Evolutionary conservation across 2,329 filamentous ascomycete species (phyloP), one percentile per base, ranked within the genome.

Genomic region (Aureobasidium zeae): DNA sequence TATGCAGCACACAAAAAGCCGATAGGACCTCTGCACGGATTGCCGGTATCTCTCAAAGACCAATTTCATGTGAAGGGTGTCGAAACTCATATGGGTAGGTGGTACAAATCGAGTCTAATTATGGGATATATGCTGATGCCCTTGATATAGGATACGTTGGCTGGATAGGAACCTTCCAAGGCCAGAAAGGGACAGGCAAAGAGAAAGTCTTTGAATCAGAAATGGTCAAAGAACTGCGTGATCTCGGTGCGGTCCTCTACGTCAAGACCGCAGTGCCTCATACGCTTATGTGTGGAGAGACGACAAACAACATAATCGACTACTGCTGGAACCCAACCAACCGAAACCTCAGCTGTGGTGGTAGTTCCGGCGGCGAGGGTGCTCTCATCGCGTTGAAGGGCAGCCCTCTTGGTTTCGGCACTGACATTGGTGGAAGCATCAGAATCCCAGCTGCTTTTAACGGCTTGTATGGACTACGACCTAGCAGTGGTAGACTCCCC

Each of bases 111-210:
- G n/a, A n/a, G n/a, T n/a, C n/a, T n/a, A n/a, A n/a, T n/a, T n/a
- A n/a, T n/a, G n/a, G n/a, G n/a, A n/a, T n/a, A n/a, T n/a, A n/a
- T n/a, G n/a, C n/a, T n/a, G n/a, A n/a, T n/a, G n/a, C n/a, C n/a
- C n/a, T n/a, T n/a, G n/a, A n/a, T n/a, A n/a, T n/a, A n/a, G n/a
- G n/a, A 3, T 81, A 80, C 53, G 66, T 80, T 17, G 75, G 77
- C n/a, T 78, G 76, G 70, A 72, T 81, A n/a, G 72, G 71, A 5
- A 74, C 72, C 0, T 74, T 78, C 50, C 61, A 80, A 57, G 76
- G 73, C 38, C 61, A 67, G 30, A 68, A 69, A 47, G 67, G 64
- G 3, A 72, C 63, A 47, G 69, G 64, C 22, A 72, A 64, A 53
- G 74, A 64, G 62, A 61, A 59, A 56, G 57, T 66, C 30, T 70